Conservation (phyloP, 345 rosid species). For the Pseudoturritis turrita region DNA sequence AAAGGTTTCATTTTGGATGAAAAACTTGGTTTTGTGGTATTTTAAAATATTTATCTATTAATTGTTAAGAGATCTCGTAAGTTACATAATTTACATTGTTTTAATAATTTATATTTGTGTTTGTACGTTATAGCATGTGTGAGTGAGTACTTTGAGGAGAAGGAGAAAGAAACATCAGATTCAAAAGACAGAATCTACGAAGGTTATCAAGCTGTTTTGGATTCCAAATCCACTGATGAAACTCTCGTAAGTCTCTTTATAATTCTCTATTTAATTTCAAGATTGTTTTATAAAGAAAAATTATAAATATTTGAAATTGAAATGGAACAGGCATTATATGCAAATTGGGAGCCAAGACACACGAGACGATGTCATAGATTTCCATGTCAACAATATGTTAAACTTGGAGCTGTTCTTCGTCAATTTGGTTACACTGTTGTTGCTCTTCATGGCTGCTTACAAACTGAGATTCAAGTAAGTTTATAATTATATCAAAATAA, state of each 20-base stretch:
- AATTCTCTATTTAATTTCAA: too few species aligned
- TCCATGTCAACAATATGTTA: constrained; percentile 79
- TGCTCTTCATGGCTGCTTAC: constrained; percentile 81
- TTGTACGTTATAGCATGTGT: constrained; percentile 56
- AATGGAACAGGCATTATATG: constrained; percentile 54
- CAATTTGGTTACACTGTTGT: constrained; percentile 75
- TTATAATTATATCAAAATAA: not conserved
- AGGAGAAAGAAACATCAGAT: constrained; percentile 30
- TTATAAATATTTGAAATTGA: too few species aligned
- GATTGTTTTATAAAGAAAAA: too few species aligned
- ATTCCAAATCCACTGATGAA: constrained; percentile 76
- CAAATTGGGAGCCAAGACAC: constrained; percentile 90
- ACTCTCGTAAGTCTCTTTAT: constrained; percentile 44
- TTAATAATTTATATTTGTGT: not conserved
- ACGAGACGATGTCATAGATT: constrained; percentile 47
- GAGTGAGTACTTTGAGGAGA: constrained; percentile 52
- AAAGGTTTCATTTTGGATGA: too few species aligned
- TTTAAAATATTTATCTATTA: not conserved
- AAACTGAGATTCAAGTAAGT: constrained; percentile 74
- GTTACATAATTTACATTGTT: not conserved
- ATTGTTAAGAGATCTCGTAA: not conserved
- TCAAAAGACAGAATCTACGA: constrained; percentile 58
- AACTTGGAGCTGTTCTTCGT: constrained; percentile 78
- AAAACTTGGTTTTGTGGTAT: too few species aligned
- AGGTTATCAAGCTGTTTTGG: constrained; percentile 72